Conservation (phyloP, 2,329 filamentous ascomycete genomes). For the Aspergillus sp. region DNA sequence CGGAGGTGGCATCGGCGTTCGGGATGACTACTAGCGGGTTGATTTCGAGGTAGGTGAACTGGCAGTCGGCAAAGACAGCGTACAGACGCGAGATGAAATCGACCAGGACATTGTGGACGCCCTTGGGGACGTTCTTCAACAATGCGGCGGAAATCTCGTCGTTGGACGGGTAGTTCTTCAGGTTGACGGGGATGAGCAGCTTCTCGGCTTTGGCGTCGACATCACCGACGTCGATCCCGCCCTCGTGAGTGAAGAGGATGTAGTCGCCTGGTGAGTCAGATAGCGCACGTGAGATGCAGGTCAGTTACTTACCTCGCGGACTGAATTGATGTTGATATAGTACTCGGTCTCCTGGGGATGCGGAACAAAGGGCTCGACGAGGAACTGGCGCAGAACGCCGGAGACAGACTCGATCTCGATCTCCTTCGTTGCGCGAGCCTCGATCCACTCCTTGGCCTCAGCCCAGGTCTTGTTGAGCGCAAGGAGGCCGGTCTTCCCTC, state of each 20-base stretch:
- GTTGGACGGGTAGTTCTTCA: slow-evolving; percentile 90
- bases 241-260: slow-evolving; percentile 99
- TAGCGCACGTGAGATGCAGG: too few species aligned
- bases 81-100: slow-evolving; percentile 99
- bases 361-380: slow-evolving; percentile 96
- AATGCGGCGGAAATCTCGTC: slow-evolving; percentile 78
- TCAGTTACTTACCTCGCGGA: slow-evolving; percentile 98
- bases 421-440: slow-evolving; percentile 79
- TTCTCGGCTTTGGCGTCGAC: slow-evolving; percentile 98
- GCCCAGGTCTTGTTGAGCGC: slow-evolving; percentile 96
- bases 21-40: slow-evolving; percentile 98
- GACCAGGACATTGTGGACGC: slow-evolving; percentile 94
- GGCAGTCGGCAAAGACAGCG: slow-evolving; percentile 98
- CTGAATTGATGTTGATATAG: slow-evolving; percentile 99
- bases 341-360: slow-evolving; percentile 94
- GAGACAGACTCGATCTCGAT: slow-evolving; percentile 88
- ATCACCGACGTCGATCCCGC: slow-evolving; percentile 98
- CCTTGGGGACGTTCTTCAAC: slow-evolving; percentile 86
- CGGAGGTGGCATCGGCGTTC: slow-evolving; percentile 83
- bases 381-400: slow-evolving; percentile 84
- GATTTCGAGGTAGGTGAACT: slow-evolving; percentile 99
- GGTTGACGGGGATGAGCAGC: slow-evolving; percentile 92
- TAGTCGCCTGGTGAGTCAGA: slow-evolving; percentile 99
- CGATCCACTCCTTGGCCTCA: slow-evolving; percentile 89
- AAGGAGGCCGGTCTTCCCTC: slow-evolving; percentile 96